phyloP scores from a whole-genome alignment of 345 rosid species.

The Aquilaria malaccensis region DNA sequence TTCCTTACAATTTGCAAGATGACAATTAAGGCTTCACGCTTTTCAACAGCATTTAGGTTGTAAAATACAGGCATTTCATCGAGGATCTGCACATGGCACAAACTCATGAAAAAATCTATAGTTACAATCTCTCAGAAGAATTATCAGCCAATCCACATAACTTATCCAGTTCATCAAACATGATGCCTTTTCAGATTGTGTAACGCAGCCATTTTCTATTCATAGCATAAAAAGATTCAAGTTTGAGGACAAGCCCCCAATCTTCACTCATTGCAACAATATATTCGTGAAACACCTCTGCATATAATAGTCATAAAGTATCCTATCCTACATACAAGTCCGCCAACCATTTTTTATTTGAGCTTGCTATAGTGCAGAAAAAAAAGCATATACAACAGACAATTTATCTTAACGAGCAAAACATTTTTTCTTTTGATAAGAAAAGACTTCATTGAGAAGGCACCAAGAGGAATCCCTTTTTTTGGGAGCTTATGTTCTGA shows the following conservation, averaged over 20 bases:
- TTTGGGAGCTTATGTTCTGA: too few relatives aligned
- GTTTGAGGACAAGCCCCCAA: neutral
- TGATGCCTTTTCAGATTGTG: neutral
- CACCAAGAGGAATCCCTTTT: too few relatives aligned
- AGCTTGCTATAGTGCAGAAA: too few relatives aligned
- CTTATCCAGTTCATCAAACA: slow-evolving; percentile 1
- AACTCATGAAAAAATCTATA: slow-evolving; percentile 8
- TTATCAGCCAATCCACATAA: neutral
- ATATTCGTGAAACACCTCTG: too few relatives aligned
- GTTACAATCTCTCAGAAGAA: neutral
- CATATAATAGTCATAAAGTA: too few relatives aligned
- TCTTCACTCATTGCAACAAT: too few relatives aligned
- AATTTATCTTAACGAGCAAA: too few relatives aligned
- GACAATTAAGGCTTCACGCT: slow-evolving; percentile 93
- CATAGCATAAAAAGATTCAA: neutral
- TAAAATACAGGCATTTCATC: slow-evolving; percentile 99
- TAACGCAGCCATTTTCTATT: neutral
- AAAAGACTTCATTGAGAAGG: too few relatives aligned
- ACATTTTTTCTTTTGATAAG: too few relatives aligned
- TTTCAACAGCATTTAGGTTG: slow-evolving; percentile 87
- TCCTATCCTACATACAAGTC: too few relatives aligned
- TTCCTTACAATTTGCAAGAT: slow-evolving; percentile 91
- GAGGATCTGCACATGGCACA: slow-evolving; percentile 64
- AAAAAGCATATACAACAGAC: too few relatives aligned
- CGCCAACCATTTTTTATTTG: too few relatives aligned